Base-by-base conservation (phyloP, 305 asterid genomes). In the Ajuga reptans region DNA sequence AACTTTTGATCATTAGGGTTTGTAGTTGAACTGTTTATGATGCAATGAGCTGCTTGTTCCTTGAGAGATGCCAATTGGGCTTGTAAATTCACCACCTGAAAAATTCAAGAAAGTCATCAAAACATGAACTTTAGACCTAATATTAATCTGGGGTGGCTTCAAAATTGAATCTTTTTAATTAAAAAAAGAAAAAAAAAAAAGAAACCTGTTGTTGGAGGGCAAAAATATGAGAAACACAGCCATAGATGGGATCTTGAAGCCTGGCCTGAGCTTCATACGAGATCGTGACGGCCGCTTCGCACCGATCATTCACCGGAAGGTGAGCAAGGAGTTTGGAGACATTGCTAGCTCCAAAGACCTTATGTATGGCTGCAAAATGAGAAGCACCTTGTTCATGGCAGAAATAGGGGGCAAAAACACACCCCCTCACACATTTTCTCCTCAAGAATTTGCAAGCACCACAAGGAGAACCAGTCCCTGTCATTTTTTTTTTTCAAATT, bases 401-500 rank as follows among this genome's bases (percentile, higher is more conserved):
- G 72, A 92, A 92, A 69, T 92, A 86, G 56, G 98, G 97, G 10
- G 97, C 98, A 78, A 92, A 92, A 4, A 92, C 93, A 79, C 98
- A 92, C 0, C 98, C 97, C 54, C 84, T 81, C 21, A 72, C 86
- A 72, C 98, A 92, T 84, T 90, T 92, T 64, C 98, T 88, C 66
- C 98, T 90, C 85, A 92, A 79, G 82, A 92, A 92, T 64, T 92
- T 92, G 81, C 98, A 92, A 41, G 98, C 98, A 66, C 97, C 98
- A 61, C 98, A 92, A 21, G 98, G 97, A 5, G 97, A 89, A 51
- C 97, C 87, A 10, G 87, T 66, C 33, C 97, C 87, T 31, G 87
- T 81, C 98, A 89, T 87, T 56, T 69, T 42, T 6, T 17, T 66
- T 27, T 0, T 47, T 47, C n/a, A n/a, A n/a, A n/a, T 62, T 58